Conservation (phyloP, 2,329 filamentous ascomycete genomes). For the Sporothrix pseudoabietina region DNA sequence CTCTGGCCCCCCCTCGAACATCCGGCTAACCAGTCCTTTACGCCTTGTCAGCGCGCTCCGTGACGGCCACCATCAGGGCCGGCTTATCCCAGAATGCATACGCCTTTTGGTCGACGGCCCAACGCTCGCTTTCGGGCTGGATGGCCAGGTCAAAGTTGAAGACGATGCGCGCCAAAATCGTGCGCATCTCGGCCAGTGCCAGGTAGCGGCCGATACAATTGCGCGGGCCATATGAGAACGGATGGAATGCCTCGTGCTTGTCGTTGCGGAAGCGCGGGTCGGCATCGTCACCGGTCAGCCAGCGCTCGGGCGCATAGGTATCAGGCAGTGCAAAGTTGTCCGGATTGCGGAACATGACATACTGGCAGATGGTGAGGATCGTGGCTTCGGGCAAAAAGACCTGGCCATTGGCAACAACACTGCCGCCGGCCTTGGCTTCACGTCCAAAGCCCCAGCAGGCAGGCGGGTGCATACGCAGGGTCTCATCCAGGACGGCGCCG, state of each 20-base stretch:
- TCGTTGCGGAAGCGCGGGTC: slow-evolving; percentile 47
- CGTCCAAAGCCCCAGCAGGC: slow-evolving; percentile 39
- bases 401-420: slow-evolving; percentile 21
- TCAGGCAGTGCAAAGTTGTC: slow-evolving; percentile 45
- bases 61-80: slow-evolving; percentile 39
- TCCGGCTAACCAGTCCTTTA: slow-evolving; percentile 24
- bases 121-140: slow-evolving; percentile 43
- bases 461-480: slow-evolving; percentile 43
- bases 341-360: slow-evolving; percentile 42
- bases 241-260: slow-evolving; percentile 48
- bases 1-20: not conserved
- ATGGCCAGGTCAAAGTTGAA: slow-evolving; percentile 54
- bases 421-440: slow-evolving; percentile 29
- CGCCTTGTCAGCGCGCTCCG: slow-evolving; percentile 3
- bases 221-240: slow-evolving; percentile 52
- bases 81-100: slow-evolving; percentile 48
- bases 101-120: slow-evolving; percentile 46
- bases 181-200: slow-evolving; percentile 54
- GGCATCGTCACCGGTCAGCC: slow-evolving; percentile 39
- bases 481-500: slow-evolving; percentile 44
- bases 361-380: slow-evolving; percentile 39
- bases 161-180: slow-evolving; percentile 51
- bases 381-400: slow-evolving; percentile 30
- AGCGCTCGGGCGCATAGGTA: slow-evolving; percentile 53
- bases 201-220: slow-evolving; percentile 56